Conservation (phyloP, 176 grass and related monocot genomes). For the Aegilops speltoides region DNA sequence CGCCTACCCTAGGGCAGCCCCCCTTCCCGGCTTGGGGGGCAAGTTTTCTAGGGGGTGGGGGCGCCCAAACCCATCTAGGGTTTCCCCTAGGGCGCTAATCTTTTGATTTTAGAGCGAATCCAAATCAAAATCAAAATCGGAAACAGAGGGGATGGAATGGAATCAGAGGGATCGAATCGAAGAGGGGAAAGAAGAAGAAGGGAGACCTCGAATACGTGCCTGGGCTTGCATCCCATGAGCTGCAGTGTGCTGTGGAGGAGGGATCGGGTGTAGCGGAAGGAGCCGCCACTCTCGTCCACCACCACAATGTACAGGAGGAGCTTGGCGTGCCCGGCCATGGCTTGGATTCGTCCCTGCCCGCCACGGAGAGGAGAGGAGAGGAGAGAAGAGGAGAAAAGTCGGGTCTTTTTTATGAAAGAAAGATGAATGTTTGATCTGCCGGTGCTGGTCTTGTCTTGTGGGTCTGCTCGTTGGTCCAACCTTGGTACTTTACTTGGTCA, state of each 20-base stretch:
- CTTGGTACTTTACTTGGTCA: too few relatives aligned
- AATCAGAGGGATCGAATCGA: not conserved
- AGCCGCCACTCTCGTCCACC: constrained; percentile 49
- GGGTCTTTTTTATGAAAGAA: not conserved
- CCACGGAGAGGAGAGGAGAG: not conserved
- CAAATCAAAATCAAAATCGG: not conserved
- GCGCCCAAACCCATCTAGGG: too few relatives aligned
- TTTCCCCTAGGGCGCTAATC: too few relatives aligned
- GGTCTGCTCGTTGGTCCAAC: too few relatives aligned
- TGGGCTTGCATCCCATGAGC: constrained; percentile 93
- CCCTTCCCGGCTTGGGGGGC: too few relatives aligned
- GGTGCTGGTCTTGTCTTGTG: not conserved
- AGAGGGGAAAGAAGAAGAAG: too few relatives aligned
- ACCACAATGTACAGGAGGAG: constrained; percentile 84
- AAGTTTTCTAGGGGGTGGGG: too few relatives aligned
- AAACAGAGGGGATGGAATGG: not conserved
- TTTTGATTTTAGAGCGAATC: too few relatives aligned
- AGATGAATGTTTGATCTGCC: not conserved
- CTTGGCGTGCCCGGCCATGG: constrained; percentile 48
- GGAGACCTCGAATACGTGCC: constrained; percentile 92
- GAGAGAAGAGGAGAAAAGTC: not conserved
- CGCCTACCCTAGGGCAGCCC: too few relatives aligned
- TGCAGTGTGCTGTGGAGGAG: constrained; percentile 85
- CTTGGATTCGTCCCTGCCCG: too few relatives aligned
- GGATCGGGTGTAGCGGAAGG: constrained; percentile 89